A percentile compares a stretch with the other conserved stretches of the same genome.
These are phyloP conservation scores for Coffea humblotiana DNA, from an alignment of 305 asterid species.

Conservation along the genomic window DNA sequence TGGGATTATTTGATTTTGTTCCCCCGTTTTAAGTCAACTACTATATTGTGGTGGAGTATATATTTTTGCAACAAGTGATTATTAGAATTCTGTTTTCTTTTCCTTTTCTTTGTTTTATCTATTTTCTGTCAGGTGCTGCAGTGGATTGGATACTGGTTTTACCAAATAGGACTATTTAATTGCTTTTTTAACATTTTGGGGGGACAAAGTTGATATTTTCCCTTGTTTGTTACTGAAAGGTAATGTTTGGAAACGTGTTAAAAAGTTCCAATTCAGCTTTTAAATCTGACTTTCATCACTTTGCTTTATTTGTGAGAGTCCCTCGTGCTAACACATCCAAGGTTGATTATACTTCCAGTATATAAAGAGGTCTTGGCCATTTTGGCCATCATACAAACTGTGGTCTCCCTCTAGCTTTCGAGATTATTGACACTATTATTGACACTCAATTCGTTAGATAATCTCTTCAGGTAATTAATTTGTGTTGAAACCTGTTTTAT, in stretches of 20 bases:
- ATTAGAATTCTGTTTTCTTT: not conserved
- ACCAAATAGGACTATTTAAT: not conserved
- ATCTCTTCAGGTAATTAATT: constrained; percentile 12
- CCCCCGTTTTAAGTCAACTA: not conserved
- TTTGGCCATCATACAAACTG: constrained; percentile 8
- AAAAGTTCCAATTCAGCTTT: constrained; percentile 26
- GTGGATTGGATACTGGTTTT: not conserved
- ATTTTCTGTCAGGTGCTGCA: not conserved
- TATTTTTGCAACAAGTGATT: not conserved
- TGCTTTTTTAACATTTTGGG: not conserved
- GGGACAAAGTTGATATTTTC: constrained; percentile 17
- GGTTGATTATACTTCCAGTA: constrained; percentile 6
- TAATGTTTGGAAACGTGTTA: constrained; percentile 36
- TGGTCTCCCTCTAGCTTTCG: not conserved
- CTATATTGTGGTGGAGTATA: not conserved
- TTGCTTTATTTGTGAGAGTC: constrained; percentile 41
- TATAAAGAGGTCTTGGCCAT: constrained; percentile 19
- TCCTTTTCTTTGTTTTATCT: not conserved
- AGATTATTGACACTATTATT: not conserved
- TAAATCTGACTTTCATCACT: constrained; percentile 34
- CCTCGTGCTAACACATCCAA: constrained; percentile 23
- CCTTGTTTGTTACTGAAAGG: constrained; percentile 44
- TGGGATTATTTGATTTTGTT: not conserved
- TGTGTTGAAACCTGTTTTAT: not conserved
- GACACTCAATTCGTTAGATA: not conserved